Evolutionary conservation across 371 early-diverging fungal species (phyloP).

Genomic region (Coemansia sp.): DNA sequence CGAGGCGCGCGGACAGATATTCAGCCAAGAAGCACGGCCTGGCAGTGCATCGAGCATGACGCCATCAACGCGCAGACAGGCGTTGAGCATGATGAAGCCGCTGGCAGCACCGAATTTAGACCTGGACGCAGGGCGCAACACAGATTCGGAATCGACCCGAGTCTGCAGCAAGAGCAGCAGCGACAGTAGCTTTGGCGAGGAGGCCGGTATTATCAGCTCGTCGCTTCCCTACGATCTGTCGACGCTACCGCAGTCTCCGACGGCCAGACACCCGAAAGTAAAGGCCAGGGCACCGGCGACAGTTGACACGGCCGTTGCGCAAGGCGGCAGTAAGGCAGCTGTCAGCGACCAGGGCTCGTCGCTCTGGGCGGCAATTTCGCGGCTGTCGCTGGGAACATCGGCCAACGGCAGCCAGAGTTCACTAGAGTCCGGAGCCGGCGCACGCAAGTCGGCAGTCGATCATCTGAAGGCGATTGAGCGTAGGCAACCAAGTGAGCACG

Average conservation of each 20-base stretch:
- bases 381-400: slow-evolving; percentile 12
- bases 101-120: not conserved
- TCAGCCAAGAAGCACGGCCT: not conserved
- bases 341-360: slow-evolving; percentile 3
- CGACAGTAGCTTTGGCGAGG: not conserved
- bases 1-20: slow-evolving; percentile 36
- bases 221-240: slow-evolving; percentile 4
- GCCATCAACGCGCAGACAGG: slow-evolving; percentile 5
- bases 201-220: not conserved
- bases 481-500: slow-evolving; percentile 12
- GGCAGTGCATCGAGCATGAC: not conserved
- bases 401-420: slow-evolving; percentile 11
- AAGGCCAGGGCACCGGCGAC: not conserved
- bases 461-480: slow-evolving; percentile 20
- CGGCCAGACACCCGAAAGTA: not conserved
- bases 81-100: slow-evolving; percentile 26
- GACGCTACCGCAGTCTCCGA: not conserved
- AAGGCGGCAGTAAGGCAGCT: not conserved
- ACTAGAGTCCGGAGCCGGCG: slow-evolving; percentile 3
- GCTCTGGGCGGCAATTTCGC: slow-evolving; percentile 25
- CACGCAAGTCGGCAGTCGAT: slow-evolving; percentile 20
- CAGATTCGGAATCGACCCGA: not conserved
- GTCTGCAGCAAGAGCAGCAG: slow-evolving; percentile 2
- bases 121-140: slow-evolving; percentile 1
- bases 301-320: not conserved